These are phyloP conservation scores for Acanthamoeba castellanii DNA, from an alignment of 208 protist species.

Conservation along the genomic window DNA sequence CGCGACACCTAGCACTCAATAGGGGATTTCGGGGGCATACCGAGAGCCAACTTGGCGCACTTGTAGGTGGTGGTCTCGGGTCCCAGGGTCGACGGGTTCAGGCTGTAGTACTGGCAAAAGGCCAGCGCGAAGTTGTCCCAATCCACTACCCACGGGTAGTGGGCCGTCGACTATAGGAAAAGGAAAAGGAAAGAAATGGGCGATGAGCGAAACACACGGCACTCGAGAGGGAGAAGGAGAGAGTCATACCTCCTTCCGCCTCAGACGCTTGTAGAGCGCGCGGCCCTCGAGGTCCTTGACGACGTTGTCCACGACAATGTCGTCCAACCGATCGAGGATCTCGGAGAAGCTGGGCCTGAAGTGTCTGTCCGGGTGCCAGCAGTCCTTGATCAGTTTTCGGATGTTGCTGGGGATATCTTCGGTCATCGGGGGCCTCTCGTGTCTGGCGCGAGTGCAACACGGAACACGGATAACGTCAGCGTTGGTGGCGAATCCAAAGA, in stretches of 20 bases:
- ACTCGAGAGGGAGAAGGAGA: background rate
- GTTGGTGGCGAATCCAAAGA: background rate
- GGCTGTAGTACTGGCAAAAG: constrained; percentile 24
- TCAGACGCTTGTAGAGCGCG: background rate
- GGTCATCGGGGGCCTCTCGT: constrained; percentile 15
- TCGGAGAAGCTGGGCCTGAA: constrained; percentile 20
- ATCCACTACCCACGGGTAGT: constrained; percentile 37
- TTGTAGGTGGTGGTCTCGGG: constrained; percentile 53
- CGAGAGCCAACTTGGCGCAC: constrained; percentile 50
- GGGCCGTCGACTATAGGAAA: background rate
- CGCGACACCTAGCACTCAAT: background rate
- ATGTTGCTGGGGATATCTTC: constrained; percentile 28
- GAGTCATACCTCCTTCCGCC: background rate
- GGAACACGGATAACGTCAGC: too few species aligned
- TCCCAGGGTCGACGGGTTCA: constrained; percentile 17
- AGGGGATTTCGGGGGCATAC: background rate
- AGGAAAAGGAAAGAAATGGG: background rate
- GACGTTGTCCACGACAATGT: background rate
- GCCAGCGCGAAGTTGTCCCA: constrained; percentile 47
- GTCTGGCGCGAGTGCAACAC: background rate
- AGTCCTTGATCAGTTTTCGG: constrained; percentile 32
- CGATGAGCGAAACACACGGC: background rate
- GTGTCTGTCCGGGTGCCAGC: constrained; percentile 60
- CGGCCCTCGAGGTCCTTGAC: background rate
- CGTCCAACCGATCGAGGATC: background rate